Base-by-base conservation (phyloP, 148 eudicot genomes). In the Cornus florida region DNA sequence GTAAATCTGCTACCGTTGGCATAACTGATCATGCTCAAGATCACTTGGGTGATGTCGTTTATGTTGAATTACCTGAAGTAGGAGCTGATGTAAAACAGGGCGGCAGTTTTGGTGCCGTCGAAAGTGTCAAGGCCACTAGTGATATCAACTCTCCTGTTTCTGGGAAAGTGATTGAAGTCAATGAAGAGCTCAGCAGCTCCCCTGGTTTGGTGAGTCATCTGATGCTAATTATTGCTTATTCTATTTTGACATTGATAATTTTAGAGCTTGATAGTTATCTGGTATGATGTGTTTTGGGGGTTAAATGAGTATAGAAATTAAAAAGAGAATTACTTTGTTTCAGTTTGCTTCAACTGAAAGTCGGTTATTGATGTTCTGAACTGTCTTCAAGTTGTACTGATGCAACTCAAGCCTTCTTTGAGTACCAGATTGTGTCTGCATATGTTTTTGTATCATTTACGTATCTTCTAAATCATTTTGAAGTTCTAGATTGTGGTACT, bases 81-180 rank as follows among this genome's bases (percentile, higher is more conserved):
- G 99, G 97, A n/a, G 78, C 85, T 73, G 46, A 78, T 35, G 94
- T 95, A 46, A 82, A 87, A 41, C 93, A 95, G 79, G 99, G 97
- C 11, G 69, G 68, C 32, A 77, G 90, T 57, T 95, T 95, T 76
- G 99, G 97, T 83, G 97, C 97, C 38, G 97, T 95, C 67, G 99
- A 95, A 84, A 95, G 99, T 89, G 97, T 95, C 16, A 95, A 95
- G 78, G 97, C 99, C 23, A 90, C 94, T 19, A 95, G 99, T 83
- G 99, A 95, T 79, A 86, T 95, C 22, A 88, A 95, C 81, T 93
- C 99, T 77, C 99, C 99, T 39, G 80, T 95, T 83, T 90, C 97
- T 7, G 99, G 99, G 33, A 91, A 87, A 84, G 97, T 95, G 48
- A 81, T 84, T 72, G 88, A 93, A 85, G 89, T 93, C 69, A 95